Base-by-base conservation (phyloP, 495 filamentous ascomycete species). In the Podospora tetraspora region DNA sequence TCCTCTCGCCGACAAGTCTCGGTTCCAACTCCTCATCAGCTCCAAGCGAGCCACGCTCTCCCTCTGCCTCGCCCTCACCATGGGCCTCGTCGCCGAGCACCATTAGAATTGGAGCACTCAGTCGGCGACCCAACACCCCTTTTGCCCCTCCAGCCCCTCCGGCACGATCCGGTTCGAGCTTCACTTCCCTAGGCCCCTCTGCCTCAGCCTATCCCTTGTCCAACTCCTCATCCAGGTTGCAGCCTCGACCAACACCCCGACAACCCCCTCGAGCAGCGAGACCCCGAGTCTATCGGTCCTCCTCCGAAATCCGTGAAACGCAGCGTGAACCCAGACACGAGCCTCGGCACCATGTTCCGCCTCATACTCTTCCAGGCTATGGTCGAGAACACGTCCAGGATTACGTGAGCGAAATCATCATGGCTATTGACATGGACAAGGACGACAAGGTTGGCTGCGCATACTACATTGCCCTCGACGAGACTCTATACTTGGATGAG, bases 391-490 rank as follows among this genome's bases (percentile, higher is more conserved):
- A 32, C 7, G 60, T 12, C 13, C 57, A 66, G 1, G 58, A 58
- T 16, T 29, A 24, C 37, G n/a, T 12, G 24, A 66, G 58, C 68
- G 92, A 96, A 76, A 81, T 95, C 34, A 88, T 98, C 67, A 92
- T 93, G 86, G 93, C 92, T 1, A 81, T 97, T 29, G 92, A 97
- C 66, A 83, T 92, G 73, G 87, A 84, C 64, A 87, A 91, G 23
- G 80, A 86, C 16, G 89, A 86, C 0, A 90, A 86, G 0, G 83
- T 98, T 16, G 95, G 95, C 6, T 98, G 94, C 75, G 89, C 91
- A 25, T 97, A 95, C 77, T 99, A 94, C 77, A 82, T 90, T 23
- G 89, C 88, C 3, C 78, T 85, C 57, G 88, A 96, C 34, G 89
- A 92, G 74, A 89, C 81, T 61, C 77, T 99, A 13, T 91, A 90